phyloP scores from a whole-genome alignment of 2,329 filamentous ascomycete species.

The Phyllosticta citribraziliensis region DNA sequence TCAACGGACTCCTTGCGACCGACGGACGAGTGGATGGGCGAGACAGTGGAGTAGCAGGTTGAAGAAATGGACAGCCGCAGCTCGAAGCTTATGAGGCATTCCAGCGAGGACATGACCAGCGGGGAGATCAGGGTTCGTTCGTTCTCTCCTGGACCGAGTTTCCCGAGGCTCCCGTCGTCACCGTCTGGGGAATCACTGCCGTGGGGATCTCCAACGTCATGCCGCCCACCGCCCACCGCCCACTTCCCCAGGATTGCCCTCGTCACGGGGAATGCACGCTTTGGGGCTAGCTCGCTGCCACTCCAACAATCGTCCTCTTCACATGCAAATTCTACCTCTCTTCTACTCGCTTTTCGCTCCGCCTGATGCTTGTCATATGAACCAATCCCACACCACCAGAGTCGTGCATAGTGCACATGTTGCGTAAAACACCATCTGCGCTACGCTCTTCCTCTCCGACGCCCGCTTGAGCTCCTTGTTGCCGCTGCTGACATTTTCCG shows the following conservation, averaged over 20 bases:
- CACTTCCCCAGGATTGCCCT: background rate
- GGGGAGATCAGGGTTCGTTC: slow-evolving; percentile 4
- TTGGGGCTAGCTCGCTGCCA: background rate
- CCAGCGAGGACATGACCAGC: background rate
- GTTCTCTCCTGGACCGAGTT: background rate
- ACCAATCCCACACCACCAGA: slow-evolving; percentile 40
- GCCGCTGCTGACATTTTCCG: slow-evolving; percentile 77
- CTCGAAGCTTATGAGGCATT: background rate
- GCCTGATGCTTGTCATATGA: slow-evolving; percentile 26
- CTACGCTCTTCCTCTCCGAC: slow-evolving; percentile 43
- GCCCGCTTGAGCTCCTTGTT: slow-evolving; percentile 89
- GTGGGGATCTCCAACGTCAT: background rate
- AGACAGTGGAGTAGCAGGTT: too few relatives aligned
- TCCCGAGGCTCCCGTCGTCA: background rate
- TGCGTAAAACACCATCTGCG: slow-evolving; percentile 38
- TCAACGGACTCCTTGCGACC: background rate
- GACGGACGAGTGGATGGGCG: background rate
- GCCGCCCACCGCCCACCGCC: too few relatives aligned
- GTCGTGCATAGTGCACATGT: slow-evolving; percentile 37
- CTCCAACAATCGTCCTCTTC: slow-evolving; percentile 3
- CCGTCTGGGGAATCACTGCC: background rate
- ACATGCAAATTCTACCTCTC: slow-evolving; percentile 6
- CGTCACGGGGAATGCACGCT: background rate
- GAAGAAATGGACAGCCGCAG: background rate
- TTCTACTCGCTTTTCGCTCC: background rate